A percentile compares a stretch with the other conserved stretches of the same genome.
phyloP scores from a whole-genome alignment of 441 rosid genomes.

The Flueggea neowawraea region DNA sequence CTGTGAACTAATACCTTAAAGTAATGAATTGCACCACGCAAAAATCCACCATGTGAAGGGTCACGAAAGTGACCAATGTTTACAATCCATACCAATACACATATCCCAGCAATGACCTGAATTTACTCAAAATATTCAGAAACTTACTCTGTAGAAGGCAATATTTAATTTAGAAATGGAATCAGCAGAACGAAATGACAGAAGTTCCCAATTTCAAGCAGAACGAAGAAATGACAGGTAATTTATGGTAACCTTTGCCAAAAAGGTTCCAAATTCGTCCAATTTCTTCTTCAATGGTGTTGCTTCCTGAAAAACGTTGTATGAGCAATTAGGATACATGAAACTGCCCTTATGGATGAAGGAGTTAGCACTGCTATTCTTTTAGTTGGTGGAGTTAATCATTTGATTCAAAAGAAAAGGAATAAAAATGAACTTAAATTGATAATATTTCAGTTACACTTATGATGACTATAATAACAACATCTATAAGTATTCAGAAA shows the following conservation, averaged over 20 bases:
- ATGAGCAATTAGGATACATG: slow-evolving; percentile 13
- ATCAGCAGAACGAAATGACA: not conserved
- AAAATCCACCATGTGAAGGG: slow-evolving; percentile 95
- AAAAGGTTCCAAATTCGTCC: slow-evolving; percentile 97
- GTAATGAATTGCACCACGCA: slow-evolving; percentile 96
- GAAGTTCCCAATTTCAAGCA: not conserved
- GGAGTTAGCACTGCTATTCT: not conserved
- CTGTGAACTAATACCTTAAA: slow-evolving; percentile 60
- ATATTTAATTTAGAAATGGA: not conserved
- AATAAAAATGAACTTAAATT: no score
- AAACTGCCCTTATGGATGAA: not conserved
- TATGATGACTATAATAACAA: no score
- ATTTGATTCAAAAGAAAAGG: no score
- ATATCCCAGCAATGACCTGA: slow-evolving; percentile 98
- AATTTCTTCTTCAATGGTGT: slow-evolving; percentile 96
- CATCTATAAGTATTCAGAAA: no score
- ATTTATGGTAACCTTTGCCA: slow-evolving; percentile 79
- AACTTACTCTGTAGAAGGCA: slow-evolving; percentile 3
- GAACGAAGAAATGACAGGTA: not conserved
- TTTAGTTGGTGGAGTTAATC: not conserved
- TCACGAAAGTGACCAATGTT: slow-evolving; percentile 97
- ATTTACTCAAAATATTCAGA: slow-evolving; percentile 25
- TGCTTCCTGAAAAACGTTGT: slow-evolving; percentile 63
- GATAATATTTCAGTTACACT: no score
- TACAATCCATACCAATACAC: slow-evolving; percentile 95